Evolutionary conservation across 805 yeast genomes (phyloP).

Genomic region (Teunomyces atbi): DNA sequence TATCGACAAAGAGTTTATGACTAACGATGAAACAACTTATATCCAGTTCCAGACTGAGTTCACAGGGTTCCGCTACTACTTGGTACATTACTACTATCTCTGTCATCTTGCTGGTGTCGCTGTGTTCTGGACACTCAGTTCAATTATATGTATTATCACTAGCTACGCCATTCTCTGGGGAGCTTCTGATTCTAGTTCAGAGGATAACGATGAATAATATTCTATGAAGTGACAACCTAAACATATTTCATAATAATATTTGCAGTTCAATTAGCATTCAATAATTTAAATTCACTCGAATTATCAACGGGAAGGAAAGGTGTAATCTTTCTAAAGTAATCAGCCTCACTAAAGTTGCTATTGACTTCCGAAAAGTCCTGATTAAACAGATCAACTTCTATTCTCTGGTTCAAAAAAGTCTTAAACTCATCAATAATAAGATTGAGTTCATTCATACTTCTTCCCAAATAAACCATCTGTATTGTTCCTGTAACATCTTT

Average conservation of each 20-base stretch:
- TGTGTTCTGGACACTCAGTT: conserved; percentile 19
- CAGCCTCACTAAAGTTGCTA: conserved; percentile 24
- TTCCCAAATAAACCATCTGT: conserved; percentile 40
- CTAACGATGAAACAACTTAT: conserved; percentile 9
- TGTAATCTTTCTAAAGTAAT: conserved; percentile 35
- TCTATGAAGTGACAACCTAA: background rate
- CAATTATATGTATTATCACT: conserved; percentile 15
- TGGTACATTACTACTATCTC: conserved; percentile 19
- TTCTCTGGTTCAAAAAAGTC: conserved; percentile 30
- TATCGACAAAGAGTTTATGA: background rate
- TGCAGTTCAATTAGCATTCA: conserved; percentile 25
- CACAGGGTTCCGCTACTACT: conserved; percentile 25
- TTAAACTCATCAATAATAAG: conserved; percentile 46
- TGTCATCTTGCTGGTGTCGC: conserved; percentile 18
- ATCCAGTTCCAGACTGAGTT: conserved; percentile 18
- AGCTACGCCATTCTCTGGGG: conserved; percentile 15
- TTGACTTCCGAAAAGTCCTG: conserved; percentile 8
- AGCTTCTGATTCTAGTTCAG: background rate
- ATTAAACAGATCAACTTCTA: conserved; percentile 27
- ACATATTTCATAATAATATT: background rate
- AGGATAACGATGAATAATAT: background rate
- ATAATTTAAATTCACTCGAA: conserved; percentile 25
- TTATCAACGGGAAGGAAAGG: conserved; percentile 41
- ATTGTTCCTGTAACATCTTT: conserved; percentile 1
- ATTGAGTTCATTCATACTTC: conserved; percentile 54